Base-by-base conservation (phyloP, 1,139 yeast species). In the Casaregolazyma lundiana region DNA sequence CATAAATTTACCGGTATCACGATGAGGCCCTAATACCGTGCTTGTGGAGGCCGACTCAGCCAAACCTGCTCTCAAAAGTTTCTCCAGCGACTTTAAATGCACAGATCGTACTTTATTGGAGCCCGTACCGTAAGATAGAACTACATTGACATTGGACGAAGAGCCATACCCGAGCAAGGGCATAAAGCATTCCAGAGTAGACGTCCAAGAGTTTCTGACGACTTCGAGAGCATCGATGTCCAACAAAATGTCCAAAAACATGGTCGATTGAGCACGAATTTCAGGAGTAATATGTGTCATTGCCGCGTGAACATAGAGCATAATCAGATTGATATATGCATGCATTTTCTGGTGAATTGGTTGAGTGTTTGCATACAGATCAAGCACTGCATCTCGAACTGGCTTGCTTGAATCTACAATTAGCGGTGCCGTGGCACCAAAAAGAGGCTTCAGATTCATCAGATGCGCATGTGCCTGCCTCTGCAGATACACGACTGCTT, bases 251-350 rank as follows among this genome's bases (percentile, higher is more conserved):
- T 70, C 70, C 30, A 89, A 67, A 54, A 81, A 83, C 49, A 73
- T 75, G 0, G 92, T 77, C 3, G 94, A 78, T 53, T 82, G 84
- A 45, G 78, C 77, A 41, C 95, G 76, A 35, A 89, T 79, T 6
- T 79, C 80, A 0, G 90, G 82, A 34, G 76, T 77, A 39, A 92
- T 84, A 61, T 92, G 97, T 15, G 97, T 86, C 97, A 92, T 92
- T 11, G 96, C 95, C 46, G 94, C 83, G 58, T 85, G 85, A n/a
- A 90, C 73, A 61, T 85, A 90, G 26, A 92, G 70, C 29, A 85
- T 75, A 2, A 90, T 66, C 5, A 82, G 69, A 24, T 81, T 72
- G 43, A 83, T 73, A 65, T 90, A 94, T 9, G 55, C 50, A 15
- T 45, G 43, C 37, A 55, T 43, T 35, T 43, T 48, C 8, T 36